A percentile compares a stretch with the other conserved stretches of the same genome.
Conservation (phyloP, 768 basidiomycete species). For the Mycena venus region DNA sequence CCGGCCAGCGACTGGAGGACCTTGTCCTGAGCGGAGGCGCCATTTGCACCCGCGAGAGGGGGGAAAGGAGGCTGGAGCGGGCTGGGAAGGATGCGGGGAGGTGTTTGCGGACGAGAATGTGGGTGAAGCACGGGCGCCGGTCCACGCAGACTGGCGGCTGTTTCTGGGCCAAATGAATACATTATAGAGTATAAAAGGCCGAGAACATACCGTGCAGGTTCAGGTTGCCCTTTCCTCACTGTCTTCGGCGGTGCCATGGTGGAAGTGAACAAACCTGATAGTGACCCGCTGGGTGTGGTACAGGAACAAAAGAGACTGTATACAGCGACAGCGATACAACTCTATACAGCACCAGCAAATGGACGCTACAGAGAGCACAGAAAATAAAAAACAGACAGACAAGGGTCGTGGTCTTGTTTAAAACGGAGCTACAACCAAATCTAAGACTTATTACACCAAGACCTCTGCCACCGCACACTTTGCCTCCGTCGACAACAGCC, state of each 20-base stretch:
- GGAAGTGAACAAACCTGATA: conserved; percentile 18
- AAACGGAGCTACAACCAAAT: no score
- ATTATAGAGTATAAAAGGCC: conserved; percentile 5
- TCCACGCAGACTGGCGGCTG: conserved; percentile 71
- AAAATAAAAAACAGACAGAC: background rate
- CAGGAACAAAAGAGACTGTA: background rate
- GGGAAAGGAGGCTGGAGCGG: conserved; percentile 55
- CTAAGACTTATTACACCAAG: background rate
- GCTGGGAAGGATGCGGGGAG: conserved; percentile 53
- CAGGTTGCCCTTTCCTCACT: conserved; percentile 72
- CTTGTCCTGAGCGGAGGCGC: conserved; percentile 68
- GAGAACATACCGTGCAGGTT: conserved; percentile 64
- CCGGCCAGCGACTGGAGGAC: conserved; percentile 76
- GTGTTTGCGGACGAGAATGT: conserved; percentile 67
- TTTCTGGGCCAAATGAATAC: background rate
- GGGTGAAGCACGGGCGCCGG: conserved; percentile 76
- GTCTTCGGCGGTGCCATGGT: conserved; percentile 78
- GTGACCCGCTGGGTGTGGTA: background rate
- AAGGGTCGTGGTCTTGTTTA: background rate
- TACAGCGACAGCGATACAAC: background rate
- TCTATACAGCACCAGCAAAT: background rate
- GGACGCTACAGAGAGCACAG: background rate
- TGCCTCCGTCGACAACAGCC: conserved; percentile 17
- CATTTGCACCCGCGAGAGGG: conserved; percentile 64
- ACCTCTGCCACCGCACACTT: conserved; percentile 9